These are phyloP conservation scores for Trypanosoma avium DNA, from an alignment of 208 protist genomes.

Conservation along the genomic window DNA sequence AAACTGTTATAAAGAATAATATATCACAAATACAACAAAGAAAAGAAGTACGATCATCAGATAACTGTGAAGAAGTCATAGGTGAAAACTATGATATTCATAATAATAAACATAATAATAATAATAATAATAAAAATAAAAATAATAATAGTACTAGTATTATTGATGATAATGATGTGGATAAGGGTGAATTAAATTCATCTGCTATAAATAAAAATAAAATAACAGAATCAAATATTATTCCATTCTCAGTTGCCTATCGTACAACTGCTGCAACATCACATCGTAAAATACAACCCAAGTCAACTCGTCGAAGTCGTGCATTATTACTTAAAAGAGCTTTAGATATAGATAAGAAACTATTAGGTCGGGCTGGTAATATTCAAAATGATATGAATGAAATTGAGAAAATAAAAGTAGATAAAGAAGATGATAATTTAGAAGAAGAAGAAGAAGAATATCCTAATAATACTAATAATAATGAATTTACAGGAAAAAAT, in stretches of 20 bases:
- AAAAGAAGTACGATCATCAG: too few relatives aligned
- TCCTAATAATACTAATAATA: not conserved
- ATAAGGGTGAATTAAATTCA: too few relatives aligned
- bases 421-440: not conserved
- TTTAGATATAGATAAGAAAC: constrained; percentile 12
- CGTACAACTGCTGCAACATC: constrained; percentile 17
- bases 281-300: not conserved
- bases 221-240: not conserved
- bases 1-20: too few relatives aligned
- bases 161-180: too few relatives aligned
- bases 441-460: not conserved
- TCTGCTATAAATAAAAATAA: too few relatives aligned
- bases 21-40: too few relatives aligned
- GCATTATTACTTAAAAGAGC: constrained; percentile 20
- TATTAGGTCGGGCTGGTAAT: constrained; percentile 11
- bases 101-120: too few relatives aligned
- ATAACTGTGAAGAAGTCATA: too few relatives aligned
- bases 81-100: too few relatives aligned
- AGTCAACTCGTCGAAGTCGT: constrained; percentile 19
- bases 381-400: not conserved
- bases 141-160: too few relatives aligned
- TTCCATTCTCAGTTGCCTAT: constrained; percentile 12
- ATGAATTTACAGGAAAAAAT: not conserved
- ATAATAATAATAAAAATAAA: too few relatives aligned
- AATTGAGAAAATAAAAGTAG: not conserved